Base-by-base conservation (phyloP, 108 stramenopile species). In the Cyclotella kingstonii region DNA sequence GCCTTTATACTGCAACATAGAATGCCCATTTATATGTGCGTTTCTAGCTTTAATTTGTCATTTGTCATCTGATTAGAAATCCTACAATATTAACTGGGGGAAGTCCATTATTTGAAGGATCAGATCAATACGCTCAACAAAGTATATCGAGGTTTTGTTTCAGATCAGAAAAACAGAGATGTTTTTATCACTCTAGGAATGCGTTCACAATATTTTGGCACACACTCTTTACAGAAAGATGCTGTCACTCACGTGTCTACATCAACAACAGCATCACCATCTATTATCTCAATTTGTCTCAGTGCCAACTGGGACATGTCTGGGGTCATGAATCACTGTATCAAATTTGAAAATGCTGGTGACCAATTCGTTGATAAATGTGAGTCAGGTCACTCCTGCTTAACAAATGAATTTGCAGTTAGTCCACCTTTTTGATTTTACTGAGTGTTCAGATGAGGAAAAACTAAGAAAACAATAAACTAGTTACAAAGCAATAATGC, bases 171-270 rank as follows among this genome's bases (percentile, higher is more conserved):
- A 31, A 19, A 67, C 28, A 36, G 49, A 11, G 47, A 66, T 15
- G 45, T 27, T 15, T 35, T 66, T 4, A 28, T 15, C 15, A 19
- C 31, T 1, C 22, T 74, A 19, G 65, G 65, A 14, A n/a, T 60
- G 1, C 14, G 23, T 29, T 36, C 46, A 6, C 0, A 34, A 12
- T 23, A 66, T 28, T 76, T 41, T 22, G 74, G 74, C 25, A 46
- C 64, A 6, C 63, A 76, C 42, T 61, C 59, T 15, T 43, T 68
- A 9, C 11, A 52, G 15, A 75, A 68, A 39, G 66, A 66, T 38
- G 66, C 73, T 19, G 59, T 19, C 25, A 68, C 67, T 2, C 33
- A 36, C 30, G 22, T 40, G 5, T 18, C 45, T 15, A 34, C 35
- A 46, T 59, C 66, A 15, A 23, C 26, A 4, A 76, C 60, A 4